These are phyloP conservation scores for Fusarium udum DNA, from an alignment of 2,329 filamentous ascomycete genomes.

Conservation along the genomic window DNA sequence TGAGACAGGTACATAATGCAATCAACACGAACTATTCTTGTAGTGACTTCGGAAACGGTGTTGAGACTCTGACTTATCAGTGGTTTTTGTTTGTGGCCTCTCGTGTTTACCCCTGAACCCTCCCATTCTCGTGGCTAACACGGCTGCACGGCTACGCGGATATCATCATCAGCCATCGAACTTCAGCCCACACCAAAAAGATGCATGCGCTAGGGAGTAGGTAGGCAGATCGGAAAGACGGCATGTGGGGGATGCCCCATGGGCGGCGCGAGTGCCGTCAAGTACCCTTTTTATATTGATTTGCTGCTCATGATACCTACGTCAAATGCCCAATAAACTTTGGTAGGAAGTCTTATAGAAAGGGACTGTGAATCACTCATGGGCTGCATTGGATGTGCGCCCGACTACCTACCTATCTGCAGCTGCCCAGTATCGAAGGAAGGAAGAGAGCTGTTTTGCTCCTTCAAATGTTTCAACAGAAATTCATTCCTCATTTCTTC, in stretches of 20 bases:
- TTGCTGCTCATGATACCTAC: neutral
- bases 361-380: neutral
- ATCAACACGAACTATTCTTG: neutral
- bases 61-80: slow-evolving; percentile 1
- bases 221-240: slow-evolving; percentile 28
- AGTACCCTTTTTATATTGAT: slow-evolving; percentile 3
- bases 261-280: neutral
- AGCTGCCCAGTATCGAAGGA: neutral
- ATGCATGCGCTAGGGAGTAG: slow-evolving; percentile 2
- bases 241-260: slow-evolving; percentile 23
- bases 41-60: neutral
- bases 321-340: neutral
- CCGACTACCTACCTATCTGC: neutral
- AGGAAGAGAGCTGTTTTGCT: neutral
- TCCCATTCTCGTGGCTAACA: neutral
- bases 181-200: slow-evolving; percentile 9
- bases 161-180: slow-evolving; percentile 16
- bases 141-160: neutral
- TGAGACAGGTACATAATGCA: slow-evolving; percentile 12
- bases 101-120: slow-evolving; percentile 24
- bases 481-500: slow-evolving; percentile 15
- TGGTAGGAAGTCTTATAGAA: neutral
- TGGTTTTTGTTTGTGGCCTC: neutral
- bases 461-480: slow-evolving; percentile 2
- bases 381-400: neutral